phyloP scores from a whole-genome alignment of 495 filamentous ascomycete species.

The Talaromyces liani region DNA sequence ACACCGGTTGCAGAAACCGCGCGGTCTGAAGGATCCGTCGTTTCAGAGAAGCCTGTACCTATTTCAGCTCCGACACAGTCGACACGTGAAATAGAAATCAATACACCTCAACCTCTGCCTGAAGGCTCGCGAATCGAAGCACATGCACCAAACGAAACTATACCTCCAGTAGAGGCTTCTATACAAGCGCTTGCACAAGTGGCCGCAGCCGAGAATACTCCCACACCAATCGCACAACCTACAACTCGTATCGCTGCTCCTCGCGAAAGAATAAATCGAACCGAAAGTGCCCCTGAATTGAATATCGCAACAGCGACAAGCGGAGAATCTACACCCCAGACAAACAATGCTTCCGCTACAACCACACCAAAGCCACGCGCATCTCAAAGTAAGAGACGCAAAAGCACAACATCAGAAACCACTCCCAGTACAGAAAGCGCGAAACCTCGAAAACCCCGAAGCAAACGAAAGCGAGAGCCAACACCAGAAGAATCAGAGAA shows the following conservation, averaged over 20 bases:
- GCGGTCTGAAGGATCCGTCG: not conserved
- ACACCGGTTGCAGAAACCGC: not conserved
- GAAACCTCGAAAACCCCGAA: conserved; percentile 25
- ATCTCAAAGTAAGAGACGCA: not conserved
- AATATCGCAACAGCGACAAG: not conserved
- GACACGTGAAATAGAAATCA: not conserved
- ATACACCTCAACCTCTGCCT: not conserved
- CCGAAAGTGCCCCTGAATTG: not conserved
- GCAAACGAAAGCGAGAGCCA: conserved; percentile 39
- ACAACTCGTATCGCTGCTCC: not conserved
- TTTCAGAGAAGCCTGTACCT: not conserved
- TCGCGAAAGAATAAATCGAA: not conserved
- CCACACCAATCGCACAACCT: not conserved
- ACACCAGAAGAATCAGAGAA: conserved; percentile 76
- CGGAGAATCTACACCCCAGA: not conserved
- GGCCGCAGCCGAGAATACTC: not conserved
- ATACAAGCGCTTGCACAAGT: not conserved
- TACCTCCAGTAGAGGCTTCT: not conserved
- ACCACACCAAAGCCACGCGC: not conserved
- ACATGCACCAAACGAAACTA: not conserved
- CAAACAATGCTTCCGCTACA: not conserved
- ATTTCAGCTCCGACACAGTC: not conserved
- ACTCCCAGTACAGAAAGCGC: conserved; percentile 12
- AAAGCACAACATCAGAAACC: not conserved
- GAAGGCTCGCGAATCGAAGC: not conserved